A percentile compares a stretch with the other conserved stretches of the same genome.
These are phyloP conservation scores for Cephaloascus albidus DNA, from an alignment of 805 yeast genomes.

Conservation along the genomic window DNA sequence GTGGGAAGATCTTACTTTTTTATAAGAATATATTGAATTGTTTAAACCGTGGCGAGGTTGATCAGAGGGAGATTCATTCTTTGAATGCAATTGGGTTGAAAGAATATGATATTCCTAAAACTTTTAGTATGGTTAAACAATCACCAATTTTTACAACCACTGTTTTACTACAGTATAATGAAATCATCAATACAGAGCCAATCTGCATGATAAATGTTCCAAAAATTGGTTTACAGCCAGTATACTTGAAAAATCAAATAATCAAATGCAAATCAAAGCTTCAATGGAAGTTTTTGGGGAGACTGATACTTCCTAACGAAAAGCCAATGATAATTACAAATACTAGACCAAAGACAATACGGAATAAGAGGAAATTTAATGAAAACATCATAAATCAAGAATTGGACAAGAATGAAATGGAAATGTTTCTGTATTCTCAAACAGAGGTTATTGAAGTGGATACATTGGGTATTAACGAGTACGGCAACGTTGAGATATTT, in stretches of 20 bases:
- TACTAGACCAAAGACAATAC: conserved; percentile 10
- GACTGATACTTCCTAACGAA: conserved; percentile 15
- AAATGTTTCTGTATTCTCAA: conserved; percentile 15
- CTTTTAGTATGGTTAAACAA: no score
- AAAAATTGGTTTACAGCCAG: no score
- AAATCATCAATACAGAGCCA: no score
- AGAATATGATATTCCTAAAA: no score
- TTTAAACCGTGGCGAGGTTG: no score
- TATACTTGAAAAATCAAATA: conserved; percentile 12
- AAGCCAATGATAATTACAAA: neutral
- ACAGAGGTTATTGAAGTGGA: conserved; percentile 15
- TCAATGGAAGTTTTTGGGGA: conserved; percentile 24
- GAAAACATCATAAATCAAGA: conserved; percentile 5
- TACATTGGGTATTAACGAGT: conserved; percentile 10
- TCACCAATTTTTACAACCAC: no score
- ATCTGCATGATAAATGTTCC: no score
- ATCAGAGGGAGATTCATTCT: no score
- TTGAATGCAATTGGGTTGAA: no score
- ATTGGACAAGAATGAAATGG: neutral
- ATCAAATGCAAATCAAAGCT: conserved; percentile 10
- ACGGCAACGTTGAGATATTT: conserved; percentile 21
- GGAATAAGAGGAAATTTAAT: conserved; percentile 10
- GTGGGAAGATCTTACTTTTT: no score
- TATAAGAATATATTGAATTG: no score
- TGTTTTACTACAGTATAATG: no score